phyloP scores from a whole-genome alignment of 2,329 filamentous ascomycete genomes.

The Chrysoporthe puriensis region DNA sequence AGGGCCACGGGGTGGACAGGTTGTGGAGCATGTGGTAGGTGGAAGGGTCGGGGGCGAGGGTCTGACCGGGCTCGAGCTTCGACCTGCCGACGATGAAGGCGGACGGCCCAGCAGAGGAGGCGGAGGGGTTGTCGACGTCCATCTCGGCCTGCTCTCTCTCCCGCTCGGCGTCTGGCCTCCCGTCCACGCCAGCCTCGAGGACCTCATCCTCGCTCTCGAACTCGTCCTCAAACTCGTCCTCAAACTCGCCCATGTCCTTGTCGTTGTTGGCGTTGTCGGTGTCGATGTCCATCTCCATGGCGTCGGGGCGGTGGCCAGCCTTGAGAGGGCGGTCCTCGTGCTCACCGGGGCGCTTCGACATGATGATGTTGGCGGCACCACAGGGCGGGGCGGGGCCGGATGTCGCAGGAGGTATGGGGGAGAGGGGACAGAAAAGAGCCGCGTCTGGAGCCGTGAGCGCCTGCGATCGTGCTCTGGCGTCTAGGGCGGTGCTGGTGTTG shows the following conservation, averaged over 20 bases:
- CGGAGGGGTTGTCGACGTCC: constrained; percentile 70
- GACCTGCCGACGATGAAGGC: constrained; percentile 96
- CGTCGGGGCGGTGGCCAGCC: constrained; percentile 62
- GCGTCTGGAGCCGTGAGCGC: neutral
- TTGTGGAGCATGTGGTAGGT: constrained; percentile 98
- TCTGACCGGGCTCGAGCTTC: constrained; percentile 88
- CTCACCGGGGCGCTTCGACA: constrained; percentile 66
- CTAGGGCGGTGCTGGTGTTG: too few relatives aligned
- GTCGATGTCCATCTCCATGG: constrained; percentile 69
- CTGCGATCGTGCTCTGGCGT: neutral
- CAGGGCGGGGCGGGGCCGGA: neutral
- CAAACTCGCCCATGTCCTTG: constrained; percentile 77
- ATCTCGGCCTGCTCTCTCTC: constrained; percentile 89
- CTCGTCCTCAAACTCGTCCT: constrained; percentile 93
- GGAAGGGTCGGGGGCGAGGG: constrained; percentile 86
- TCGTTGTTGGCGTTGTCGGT: constrained; percentile 50
- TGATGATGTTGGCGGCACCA: constrained; percentile 36
- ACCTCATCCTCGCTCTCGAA: constrained; percentile 91
- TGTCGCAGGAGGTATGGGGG: neutral
- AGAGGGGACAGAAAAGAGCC: too few relatives aligned
- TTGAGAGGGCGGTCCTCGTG: constrained; percentile 58
- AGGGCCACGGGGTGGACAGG: constrained; percentile 93
- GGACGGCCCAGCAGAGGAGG: constrained; percentile 56
- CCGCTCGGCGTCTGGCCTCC: constrained; percentile 86
- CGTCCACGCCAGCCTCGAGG: constrained; percentile 91